Percentiles rank a stretch among this genome's conserved stretches.
Conservation (phyloP, 2,329 filamentous ascomycete genomes). For the Trichoderma citrinoviride region DNA sequence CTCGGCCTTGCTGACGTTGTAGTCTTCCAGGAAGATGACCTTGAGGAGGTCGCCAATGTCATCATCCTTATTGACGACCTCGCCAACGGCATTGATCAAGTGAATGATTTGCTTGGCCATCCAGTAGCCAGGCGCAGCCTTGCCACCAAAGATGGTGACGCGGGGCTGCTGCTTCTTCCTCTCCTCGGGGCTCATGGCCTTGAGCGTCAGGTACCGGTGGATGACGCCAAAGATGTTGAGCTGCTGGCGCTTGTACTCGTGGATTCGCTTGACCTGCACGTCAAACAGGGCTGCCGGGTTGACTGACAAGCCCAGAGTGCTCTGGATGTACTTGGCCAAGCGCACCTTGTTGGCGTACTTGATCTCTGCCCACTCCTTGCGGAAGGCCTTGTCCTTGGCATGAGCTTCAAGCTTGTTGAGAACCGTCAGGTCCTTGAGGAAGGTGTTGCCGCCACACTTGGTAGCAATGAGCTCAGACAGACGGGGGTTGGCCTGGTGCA, state of each 20-base stretch:
- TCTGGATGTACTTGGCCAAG: constrained; percentile 87
- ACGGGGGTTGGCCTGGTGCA: constrained; percentile 94
- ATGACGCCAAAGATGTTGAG: constrained; percentile 99
- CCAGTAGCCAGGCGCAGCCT: constrained; percentile 98
- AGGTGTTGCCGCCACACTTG: constrained; percentile 79
- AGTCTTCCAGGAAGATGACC: constrained; percentile 95
- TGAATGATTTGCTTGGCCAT: constrained; percentile 99
- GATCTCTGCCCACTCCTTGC: constrained; percentile 93
- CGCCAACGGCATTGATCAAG: constrained; percentile 86
- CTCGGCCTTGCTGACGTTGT: constrained; percentile 99
- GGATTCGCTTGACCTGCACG: constrained; percentile 97
- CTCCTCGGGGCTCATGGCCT: constrained; percentile 78
- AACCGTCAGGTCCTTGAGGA: constrained; percentile 84
- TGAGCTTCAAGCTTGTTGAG: constrained; percentile 83
- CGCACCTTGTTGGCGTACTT: constrained; percentile 95
- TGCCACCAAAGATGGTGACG: constrained; percentile 95
- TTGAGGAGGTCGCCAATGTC: constrained; percentile 94
- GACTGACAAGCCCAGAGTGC: constrained; percentile 73
- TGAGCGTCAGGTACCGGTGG: constrained; percentile 86
- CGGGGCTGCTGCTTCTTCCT: constrained; percentile 82
- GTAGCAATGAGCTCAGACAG: constrained; percentile 88
- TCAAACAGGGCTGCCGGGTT: constrained; percentile 90
- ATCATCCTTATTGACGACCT: constrained; percentile 85
- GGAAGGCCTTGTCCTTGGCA: constrained; percentile 83
- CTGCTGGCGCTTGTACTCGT: constrained; percentile 99